Percentiles rank a stretch among this genome's conserved stretches.
Conservation (phyloP, 768 basidiomycete species). For the Neoboletus brunneissimus region DNA sequence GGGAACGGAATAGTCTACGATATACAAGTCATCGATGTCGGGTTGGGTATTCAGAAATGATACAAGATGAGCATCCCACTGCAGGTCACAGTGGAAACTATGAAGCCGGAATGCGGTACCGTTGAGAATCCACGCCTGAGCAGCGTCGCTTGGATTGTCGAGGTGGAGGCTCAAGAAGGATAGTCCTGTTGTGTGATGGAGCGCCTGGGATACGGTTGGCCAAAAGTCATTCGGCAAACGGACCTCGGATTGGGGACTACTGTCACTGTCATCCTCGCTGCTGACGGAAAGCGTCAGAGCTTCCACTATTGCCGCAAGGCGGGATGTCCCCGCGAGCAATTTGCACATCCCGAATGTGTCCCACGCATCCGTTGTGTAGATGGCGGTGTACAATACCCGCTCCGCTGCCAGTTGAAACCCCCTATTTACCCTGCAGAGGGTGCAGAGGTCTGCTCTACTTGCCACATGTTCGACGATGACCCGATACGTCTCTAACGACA, state of each 20-base stretch:
- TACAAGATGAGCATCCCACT: conserved; percentile 58
- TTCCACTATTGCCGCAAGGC: conserved; percentile 51
- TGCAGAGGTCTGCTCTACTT: conserved; percentile 51
- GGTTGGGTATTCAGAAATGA: conserved; percentile 29
- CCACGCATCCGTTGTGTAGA: conserved; percentile 43
- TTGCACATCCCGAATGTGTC: conserved; percentile 45
- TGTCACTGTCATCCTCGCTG: conserved; percentile 20
- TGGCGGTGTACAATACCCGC: conserved; percentile 56
- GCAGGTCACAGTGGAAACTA: conserved; percentile 62
- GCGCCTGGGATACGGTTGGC: conserved; percentile 46
- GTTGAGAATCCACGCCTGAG: conserved; percentile 38
- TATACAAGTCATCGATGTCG: conserved; percentile 30
- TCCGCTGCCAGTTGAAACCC: conserved; percentile 54
- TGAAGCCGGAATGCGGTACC: conserved; percentile 52
- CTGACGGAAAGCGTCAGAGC: conserved; percentile 49
- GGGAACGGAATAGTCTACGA: conserved; percentile 33
- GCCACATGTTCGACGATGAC: conserved; percentile 53
- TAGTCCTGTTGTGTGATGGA: conserved; percentile 45
- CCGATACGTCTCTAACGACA: conserved; percentile 58
- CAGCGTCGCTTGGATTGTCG: conserved; percentile 23
- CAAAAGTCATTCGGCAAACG: conserved; percentile 44
- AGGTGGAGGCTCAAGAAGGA: conserved; percentile 52
- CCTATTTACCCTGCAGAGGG: conserved; percentile 57
- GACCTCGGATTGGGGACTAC: not conserved
- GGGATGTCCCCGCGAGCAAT: conserved; percentile 43